Conservation (phyloP, 129 eudicot species). For the Flaveria sonorensis region DNA sequence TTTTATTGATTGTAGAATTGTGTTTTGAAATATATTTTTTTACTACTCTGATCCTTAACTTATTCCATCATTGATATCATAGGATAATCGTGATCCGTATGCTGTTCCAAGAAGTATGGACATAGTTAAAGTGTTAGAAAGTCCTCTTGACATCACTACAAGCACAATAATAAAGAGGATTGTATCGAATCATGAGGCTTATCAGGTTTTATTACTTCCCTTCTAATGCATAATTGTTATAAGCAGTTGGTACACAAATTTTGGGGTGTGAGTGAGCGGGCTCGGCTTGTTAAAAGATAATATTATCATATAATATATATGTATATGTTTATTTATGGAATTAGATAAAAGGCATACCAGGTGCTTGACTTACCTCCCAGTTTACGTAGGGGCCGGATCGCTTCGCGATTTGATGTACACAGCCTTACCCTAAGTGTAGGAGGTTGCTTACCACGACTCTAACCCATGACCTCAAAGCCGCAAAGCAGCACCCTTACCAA, state of each 20-base stretch:
- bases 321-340: too few species aligned
- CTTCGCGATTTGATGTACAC: too few species aligned
- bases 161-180: conserved; percentile 95
- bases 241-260: neutral
- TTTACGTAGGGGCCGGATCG: too few species aligned
- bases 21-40: neutral
- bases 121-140: conserved; percentile 70
- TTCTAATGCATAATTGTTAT: neutral
- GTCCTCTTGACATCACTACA: conserved; percentile 92
- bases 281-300: neutral
- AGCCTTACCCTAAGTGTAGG: too few species aligned
- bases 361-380: too few species aligned
- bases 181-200: conserved; percentile 95
- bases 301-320: neutral
- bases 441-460: too few species aligned
- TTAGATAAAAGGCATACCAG: too few species aligned
- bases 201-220: conserved; percentile 61
- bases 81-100: conserved; percentile 78
- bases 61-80: conserved; percentile 25
- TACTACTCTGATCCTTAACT: neutral
- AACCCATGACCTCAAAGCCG: too few species aligned
- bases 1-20: neutral
- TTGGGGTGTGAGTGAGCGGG: neutral
- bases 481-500: too few species aligned
- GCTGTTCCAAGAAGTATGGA: conserved; percentile 78